Conservation (phyloP, 108 stramenopile species). For the Epipyxis sp. region DNA sequence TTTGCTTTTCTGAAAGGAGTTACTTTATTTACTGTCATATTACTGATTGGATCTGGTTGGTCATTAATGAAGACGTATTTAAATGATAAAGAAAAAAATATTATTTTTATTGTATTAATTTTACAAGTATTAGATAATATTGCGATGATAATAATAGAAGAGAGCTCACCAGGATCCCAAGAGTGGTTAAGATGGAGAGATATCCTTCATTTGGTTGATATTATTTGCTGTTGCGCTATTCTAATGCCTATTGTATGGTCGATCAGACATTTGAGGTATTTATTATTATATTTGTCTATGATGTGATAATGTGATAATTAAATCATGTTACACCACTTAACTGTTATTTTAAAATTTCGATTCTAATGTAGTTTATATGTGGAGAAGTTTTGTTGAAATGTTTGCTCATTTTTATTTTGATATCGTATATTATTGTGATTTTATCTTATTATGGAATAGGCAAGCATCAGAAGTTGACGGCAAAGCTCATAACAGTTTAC, state of each 20-base stretch:
- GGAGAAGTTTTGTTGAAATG: too few relatives aligned
- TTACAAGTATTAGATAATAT: conserved; percentile 85
- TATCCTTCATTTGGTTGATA: conserved; percentile 87
- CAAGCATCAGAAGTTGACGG: conserved; percentile 52
- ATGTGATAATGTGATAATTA: too few relatives aligned
- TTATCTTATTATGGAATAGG: background rate
- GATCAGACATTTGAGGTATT: conserved; percentile 12
- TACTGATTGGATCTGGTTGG: conserved; percentile 94
- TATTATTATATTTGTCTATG: background rate
- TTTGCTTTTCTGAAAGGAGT: conserved; percentile 74
- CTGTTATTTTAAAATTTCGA: too few relatives aligned
- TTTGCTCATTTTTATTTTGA: background rate
- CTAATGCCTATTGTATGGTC: conserved; percentile 90
- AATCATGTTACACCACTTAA: too few relatives aligned
- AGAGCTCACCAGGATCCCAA: conserved; percentile 76
- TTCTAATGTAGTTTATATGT: too few relatives aligned
- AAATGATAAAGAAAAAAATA: conserved; percentile 72
- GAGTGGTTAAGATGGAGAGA: conserved; percentile 73
- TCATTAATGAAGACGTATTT: conserved; percentile 88
- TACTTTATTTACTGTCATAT: conserved; percentile 83
- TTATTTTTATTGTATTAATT: conserved; percentile 73
- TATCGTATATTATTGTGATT: background rate
- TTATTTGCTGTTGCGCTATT: conserved; percentile 93
- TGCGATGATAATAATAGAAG: conserved; percentile 81
- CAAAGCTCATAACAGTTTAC: conserved; percentile 54